Evolutionary conservation across 306 rosid genomes (phyloP), one percentile per base, ranked within the genome.

Genomic region (Prunus armeniaca): DNA sequence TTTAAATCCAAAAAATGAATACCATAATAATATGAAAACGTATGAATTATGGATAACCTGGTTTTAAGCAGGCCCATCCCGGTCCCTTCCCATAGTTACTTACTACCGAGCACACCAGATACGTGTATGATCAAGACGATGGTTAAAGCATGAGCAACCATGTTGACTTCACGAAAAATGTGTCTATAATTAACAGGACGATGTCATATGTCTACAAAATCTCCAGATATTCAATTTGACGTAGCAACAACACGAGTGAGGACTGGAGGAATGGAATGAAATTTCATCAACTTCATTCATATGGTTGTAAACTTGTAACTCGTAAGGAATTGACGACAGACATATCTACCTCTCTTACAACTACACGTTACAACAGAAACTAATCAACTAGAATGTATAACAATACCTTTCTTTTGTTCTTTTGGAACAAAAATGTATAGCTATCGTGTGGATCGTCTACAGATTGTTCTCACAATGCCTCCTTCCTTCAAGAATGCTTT

Each of bases 401-500:
- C 9, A 38, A 4, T 34, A 55, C 32, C 17, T 28, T 52, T 12
- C 61, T 28, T 7, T 32, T 55, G 20, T 55, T 34, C 51, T 55
- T 52, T n/a, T 30, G 15, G 24, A 18, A 70, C 49, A 70, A 52
- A 71, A 71, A 4, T 71, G 65, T 54, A 54, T 32, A 1, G 65
- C 32, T 71, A 34, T 56, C 52, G 13, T 19, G 25, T 45, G 60
- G 69, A 19, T n/a, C 28, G 65, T 65, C 54, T 70, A 46, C 45
- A 65, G 46, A 68, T 19, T 54, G 46, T 55, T 65, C 55, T 67
- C 28, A 24, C 50, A 46, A 63, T 45, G 58, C 73, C 64, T 58
- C 54, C 52, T 19, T 38, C 69, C 50, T 12, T 28, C 30, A 56
- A 72, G 38, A 14, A 56, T 2, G 17, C 38, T 58, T 69, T 14